Base-by-base conservation (phyloP, 495 filamentous ascomycete genomes). In the Aspergillus homomorphus region DNA sequence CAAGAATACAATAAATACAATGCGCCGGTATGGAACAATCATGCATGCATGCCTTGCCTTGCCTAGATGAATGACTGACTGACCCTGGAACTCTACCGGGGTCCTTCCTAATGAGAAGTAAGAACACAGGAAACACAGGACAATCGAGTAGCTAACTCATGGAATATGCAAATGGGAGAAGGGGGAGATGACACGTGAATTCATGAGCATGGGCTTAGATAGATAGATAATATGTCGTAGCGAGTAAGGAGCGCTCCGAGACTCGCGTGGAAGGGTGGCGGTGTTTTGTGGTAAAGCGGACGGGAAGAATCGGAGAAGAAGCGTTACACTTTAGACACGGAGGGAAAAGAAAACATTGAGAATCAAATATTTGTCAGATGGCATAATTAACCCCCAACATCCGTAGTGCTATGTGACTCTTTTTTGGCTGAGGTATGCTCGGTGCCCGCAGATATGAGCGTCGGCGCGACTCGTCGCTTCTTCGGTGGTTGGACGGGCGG, bases 381-480 rank as follows among this genome's bases (percentile, higher is more conserved):
- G 46, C 22, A 24, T 24, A 16, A 19, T 41, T 33, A 64, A 49
- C 54, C 59, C 18, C 59, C 63, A 53, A 54, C 50, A 33, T 64
- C 59, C 2, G 61, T 24, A 46, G 60, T 61, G 14, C 33, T 38
- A 38, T 56, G 46, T 45, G 58, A 49, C 9, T 51, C 44, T 20
- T 72, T 62, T 51, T 68, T 71, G 1, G 63, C 19, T 12, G 63
- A 55, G 7, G 65, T 22, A 24, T 63, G 20, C 20, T 26, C 45
- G 45, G 68, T 62, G 21, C 65, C 59, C 9, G 67, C 57, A 16
- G 75, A 76, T 9, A 94, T 77, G 5, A 84, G 77, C 0, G 90
- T 93, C 7, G 90, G 91, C 15, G 89, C 89, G 57, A 95, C 84
- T 52, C 90, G 82, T 62, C 90, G 79, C 71, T 86, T 89, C 76